phyloP scores from a whole-genome alignment of 2,329 filamentous ascomycete species.

The Helotiales sp. region DNA sequence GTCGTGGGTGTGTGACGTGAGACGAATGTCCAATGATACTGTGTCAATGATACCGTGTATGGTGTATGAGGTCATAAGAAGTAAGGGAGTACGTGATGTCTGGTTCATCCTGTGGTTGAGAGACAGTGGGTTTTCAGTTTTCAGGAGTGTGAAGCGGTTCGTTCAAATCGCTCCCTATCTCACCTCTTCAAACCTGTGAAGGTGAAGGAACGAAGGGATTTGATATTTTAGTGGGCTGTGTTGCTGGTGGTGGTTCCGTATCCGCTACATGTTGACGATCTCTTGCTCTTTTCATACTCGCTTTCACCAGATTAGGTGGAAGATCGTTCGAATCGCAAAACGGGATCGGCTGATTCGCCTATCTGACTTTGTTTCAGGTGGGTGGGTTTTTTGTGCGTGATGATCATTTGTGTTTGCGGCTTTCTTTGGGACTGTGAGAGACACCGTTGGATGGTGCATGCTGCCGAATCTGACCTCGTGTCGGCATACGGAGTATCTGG shows the following conservation, averaged over 20 bases:
- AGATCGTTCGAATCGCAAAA: neutral
- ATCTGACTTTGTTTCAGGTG: slow-evolving; percentile 24
- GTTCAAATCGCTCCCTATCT: too few species aligned
- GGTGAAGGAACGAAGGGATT: too few species aligned
- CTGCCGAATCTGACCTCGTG: too few species aligned
- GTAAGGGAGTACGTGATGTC: neutral
- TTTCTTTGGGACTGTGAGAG: neutral
- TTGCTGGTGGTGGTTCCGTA: neutral
- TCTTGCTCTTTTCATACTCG: neutral
- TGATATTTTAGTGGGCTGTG: neutral
- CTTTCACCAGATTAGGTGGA: neutral
- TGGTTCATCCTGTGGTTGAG: neutral
- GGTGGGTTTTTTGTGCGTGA: neutral
- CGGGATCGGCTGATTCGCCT: slow-evolving; percentile 21
- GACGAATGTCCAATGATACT: neutral
- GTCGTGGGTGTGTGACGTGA: neutral
- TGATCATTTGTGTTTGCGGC: neutral
- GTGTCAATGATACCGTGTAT: too few species aligned
- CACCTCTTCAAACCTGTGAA: too few species aligned
- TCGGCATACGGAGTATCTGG: neutral
- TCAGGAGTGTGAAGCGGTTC: too few species aligned
- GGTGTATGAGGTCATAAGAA: neutral
- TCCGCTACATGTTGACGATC: slow-evolving; percentile 4
- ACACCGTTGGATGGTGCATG: neutral
- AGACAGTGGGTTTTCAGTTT: neutral